phyloP scores from a whole-genome alignment of 345 rosid genomes.

The Camelina sativa region DNA sequence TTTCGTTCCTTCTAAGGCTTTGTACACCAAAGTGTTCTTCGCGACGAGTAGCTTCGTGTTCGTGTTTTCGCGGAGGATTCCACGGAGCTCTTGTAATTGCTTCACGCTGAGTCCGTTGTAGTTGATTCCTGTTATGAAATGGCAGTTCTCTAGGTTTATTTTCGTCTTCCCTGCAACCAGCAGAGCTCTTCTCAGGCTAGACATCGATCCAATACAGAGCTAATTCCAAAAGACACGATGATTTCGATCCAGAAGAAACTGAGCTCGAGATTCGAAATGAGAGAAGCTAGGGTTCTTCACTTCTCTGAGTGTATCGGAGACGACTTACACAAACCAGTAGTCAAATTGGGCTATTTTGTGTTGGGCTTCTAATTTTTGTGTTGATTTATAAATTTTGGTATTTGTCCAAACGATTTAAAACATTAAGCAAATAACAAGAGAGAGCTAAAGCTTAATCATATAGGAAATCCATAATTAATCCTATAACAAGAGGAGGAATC shows the following conservation, averaged over 20 bases:
- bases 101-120: constrained; percentile 80
- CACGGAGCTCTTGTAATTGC: constrained; percentile 78
- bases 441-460: neutral
- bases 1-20: constrained; percentile 85
- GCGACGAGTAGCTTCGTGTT: constrained; percentile 73
- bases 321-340: constrained; percentile 1
- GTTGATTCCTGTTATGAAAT: constrained; percentile 74
- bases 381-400: neutral
- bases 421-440: constrained; percentile 4
- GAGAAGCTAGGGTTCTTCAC: constrained; percentile 29
- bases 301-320: neutral
- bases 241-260: constrained; percentile 18
- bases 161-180: constrained; percentile 50
- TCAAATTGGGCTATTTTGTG: constrained; percentile 18
- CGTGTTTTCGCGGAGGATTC: constrained; percentile 61
- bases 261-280: constrained; percentile 31
- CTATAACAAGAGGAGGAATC: neutral
- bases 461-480: neutral
- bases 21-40: constrained; percentile 79
- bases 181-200: constrained; percentile 45
- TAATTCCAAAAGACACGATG: neutral
- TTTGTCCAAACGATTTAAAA: constrained; percentile 6
- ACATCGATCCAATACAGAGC: constrained; percentile 4
- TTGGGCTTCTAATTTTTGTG: constrained; percentile 17
- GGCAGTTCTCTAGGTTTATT: constrained; percentile 77